Conservation (phyloP, 306 rosid genomes). For the Cajanus cajan region DNA sequence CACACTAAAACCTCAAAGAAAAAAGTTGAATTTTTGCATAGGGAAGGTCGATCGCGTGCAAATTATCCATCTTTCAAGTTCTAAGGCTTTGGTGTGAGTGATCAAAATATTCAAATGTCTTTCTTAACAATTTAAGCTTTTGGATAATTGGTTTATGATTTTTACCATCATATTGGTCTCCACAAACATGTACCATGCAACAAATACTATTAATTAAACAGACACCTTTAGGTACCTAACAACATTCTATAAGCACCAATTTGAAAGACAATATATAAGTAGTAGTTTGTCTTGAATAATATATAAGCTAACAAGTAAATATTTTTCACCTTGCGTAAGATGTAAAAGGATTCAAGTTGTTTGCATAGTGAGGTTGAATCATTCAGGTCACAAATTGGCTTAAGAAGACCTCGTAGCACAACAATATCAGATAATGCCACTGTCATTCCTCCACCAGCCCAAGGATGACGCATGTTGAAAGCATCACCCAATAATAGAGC, state of each 20-base stretch:
- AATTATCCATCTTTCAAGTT: background rate
- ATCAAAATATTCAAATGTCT: too few species aligned
- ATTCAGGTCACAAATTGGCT: conserved; percentile 36
- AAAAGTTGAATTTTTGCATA: background rate
- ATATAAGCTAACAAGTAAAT: background rate
- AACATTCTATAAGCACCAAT: background rate
- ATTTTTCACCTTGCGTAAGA: conserved; percentile 47
- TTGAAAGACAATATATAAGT: background rate
- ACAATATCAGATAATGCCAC: conserved; percentile 69
- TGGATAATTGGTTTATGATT: background rate
- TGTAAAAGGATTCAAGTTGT: conserved; percentile 57
- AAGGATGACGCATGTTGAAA: conserved; percentile 68
- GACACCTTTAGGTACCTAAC: background rate
- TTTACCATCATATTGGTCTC: background rate
- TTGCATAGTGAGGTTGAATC: conserved; percentile 44
- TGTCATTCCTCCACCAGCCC: conserved; percentile 75
- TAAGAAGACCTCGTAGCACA: conserved; percentile 51
- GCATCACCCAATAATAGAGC: conserved; percentile 70
- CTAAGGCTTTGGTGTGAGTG: background rate
- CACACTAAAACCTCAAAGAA: background rate
- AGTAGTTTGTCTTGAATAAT: too few species aligned
- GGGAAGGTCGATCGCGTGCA: background rate
- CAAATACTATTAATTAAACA: background rate
- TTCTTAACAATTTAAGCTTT: background rate
- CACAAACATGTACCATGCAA: background rate